Evolutionary conservation across 192 early-diverging fungal genomes (phyloP).

Genomic region (Phlyctochytrium arcticum): DNA sequence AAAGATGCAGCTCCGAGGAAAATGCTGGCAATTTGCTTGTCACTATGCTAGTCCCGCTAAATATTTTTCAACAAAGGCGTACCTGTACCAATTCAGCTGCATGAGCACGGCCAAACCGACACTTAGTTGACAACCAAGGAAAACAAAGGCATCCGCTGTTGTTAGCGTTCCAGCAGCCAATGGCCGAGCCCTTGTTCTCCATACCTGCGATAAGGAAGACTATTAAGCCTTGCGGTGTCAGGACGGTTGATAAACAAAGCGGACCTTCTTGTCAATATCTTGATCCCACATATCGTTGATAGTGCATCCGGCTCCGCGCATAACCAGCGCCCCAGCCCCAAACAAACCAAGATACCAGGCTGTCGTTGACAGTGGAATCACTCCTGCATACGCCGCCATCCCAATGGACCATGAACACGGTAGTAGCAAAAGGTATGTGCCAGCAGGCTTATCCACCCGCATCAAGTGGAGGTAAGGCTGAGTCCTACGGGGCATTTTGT

Average conservation of each 20-base stretch:
- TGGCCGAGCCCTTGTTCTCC: conserved; percentile 76
- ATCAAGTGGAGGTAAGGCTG: conserved; percentile 50
- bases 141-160: conserved; percentile 64
- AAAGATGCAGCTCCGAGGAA: conserved; percentile 76
- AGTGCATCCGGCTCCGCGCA: conserved; percentile 95
- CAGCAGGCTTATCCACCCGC: conserved; percentile 86
- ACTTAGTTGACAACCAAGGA: conserved; percentile 73
- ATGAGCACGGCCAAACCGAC: conserved; percentile 77
- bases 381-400: conserved; percentile 38
- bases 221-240: neutral
- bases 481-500: neutral
- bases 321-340: conserved; percentile 78
- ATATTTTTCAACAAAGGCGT: neutral
- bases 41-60: neutral
- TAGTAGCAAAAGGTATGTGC: conserved; percentile 87
- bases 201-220: conserved; percentile 47
- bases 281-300: conserved; percentile 97
- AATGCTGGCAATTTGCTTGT: conserved; percentile 60
- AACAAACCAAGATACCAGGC: conserved; percentile 72
- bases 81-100: conserved; percentile 88
- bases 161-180: conserved; percentile 74
- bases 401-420: conserved; percentile 72
- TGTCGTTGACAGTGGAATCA: conserved; percentile 62
- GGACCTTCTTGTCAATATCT: conserved; percentile 74
- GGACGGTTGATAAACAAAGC: neutral